phyloP scores from a whole-genome alignment of 805 yeast genomes.

The Nakazawaea wyomingensis region DNA sequence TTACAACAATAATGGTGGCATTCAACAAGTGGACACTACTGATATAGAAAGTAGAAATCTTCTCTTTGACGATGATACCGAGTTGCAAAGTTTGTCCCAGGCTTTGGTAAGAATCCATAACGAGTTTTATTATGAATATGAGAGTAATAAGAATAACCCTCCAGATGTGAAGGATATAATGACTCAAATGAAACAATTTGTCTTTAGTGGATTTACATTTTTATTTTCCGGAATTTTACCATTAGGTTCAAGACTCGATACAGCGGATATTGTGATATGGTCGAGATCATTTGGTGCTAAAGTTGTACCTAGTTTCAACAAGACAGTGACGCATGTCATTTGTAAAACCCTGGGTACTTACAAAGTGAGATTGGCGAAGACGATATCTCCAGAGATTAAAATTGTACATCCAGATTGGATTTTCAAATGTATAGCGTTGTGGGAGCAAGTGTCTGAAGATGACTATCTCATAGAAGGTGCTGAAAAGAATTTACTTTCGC shows the following conservation, averaged over 20 bases:
- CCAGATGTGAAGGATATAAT: conserved; percentile 70
- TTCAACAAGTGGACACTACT: neutral
- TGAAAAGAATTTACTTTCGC: conserved; percentile 38
- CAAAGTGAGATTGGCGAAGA: conserved; percentile 77
- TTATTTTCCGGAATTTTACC: conserved; percentile 90
- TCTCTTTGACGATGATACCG: conserved; percentile 76
- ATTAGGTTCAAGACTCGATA: conserved; percentile 62
- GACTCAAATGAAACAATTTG: conserved; percentile 65
- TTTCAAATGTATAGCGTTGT: conserved; percentile 73
- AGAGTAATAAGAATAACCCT: conserved; percentile 20
- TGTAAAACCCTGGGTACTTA: conserved; percentile 76
- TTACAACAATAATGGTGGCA: conserved; percentile 5
- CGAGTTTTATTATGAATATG: conserved; percentile 54
- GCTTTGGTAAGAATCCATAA: conserved; percentile 62
- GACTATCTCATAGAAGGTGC: conserved; percentile 52
- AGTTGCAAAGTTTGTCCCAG: conserved; percentile 55
- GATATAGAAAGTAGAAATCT: conserved; percentile 39
- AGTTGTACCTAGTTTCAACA: conserved; percentile 65
- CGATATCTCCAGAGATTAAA: conserved; percentile 53
- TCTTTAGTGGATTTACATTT: conserved; percentile 63
- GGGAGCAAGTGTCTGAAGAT: conserved; percentile 66
- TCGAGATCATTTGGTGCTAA: conserved; percentile 86
- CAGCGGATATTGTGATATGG: conserved; percentile 90
- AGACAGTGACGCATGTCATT: conserved; percentile 81
- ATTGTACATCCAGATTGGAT: conserved; percentile 94